phyloP scores from a whole-genome alignment of 805 yeast genomes.

The Candida piceae region DNA sequence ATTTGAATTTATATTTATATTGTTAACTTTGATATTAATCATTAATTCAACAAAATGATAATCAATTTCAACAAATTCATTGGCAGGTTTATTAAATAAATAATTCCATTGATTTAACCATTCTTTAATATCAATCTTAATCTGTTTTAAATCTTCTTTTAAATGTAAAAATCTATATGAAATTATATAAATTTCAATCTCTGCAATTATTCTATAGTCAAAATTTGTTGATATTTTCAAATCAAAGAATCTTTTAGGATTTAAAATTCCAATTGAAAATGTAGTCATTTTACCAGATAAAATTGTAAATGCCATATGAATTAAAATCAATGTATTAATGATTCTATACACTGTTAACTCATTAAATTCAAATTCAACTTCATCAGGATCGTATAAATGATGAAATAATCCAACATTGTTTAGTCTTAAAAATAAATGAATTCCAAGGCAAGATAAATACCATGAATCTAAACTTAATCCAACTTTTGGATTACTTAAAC shows the following conservation, averaged over 20 bases:
- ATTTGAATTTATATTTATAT: constrained; percentile 5
- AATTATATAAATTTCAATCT: constrained; percentile 54
- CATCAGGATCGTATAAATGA: constrained; percentile 18
- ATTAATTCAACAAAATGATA: constrained; percentile 57
- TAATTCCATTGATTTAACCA: constrained; percentile 73
- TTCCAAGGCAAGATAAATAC: constrained; percentile 61
- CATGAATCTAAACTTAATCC: constrained; percentile 58
- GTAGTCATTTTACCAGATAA: constrained; percentile 43
- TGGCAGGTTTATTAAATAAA: constrained; percentile 61
- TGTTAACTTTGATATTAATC: constrained; percentile 28
- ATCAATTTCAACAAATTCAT: constrained; percentile 70
- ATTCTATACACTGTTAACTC: constrained; percentile 54
- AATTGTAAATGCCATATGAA: constrained; percentile 62
- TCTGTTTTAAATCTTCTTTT: constrained; percentile 9
- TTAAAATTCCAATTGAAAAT: constrained; percentile 43
- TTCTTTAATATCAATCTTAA: constrained; percentile 37
- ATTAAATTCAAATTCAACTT: constrained; percentile 32
- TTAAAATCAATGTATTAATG: constrained; percentile 67
- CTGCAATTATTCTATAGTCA: constrained; percentile 80
- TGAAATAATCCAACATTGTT: constrained; percentile 39
- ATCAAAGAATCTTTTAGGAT: constrained; percentile 33
- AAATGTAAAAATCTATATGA: constrained; percentile 54
- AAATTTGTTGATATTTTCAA: constrained; percentile 63
- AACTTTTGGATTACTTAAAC: constrained; percentile 45
- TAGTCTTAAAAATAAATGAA: constrained; percentile 54